Evolutionary conservation across 169 alveolate genomes (phyloP).

Genomic region (Plasmodium billcollinsi): DNA sequence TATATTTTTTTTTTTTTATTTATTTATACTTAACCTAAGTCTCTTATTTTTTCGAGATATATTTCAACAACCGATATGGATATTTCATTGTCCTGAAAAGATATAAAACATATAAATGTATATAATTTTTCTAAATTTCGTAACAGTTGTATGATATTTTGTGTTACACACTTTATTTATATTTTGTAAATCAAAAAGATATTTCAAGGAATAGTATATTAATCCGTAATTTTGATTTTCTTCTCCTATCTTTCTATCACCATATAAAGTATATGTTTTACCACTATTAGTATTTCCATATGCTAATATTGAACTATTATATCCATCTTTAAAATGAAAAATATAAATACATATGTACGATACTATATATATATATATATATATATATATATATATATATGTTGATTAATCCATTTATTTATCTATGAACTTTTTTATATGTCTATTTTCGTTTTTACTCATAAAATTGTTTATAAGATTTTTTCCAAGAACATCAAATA

Average conservation of each 20-base stretch:
- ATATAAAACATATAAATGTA: background rate
- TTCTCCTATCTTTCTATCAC: constrained; percentile 20
- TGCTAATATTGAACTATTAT: constrained; percentile 71
- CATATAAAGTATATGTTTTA: constrained; percentile 67
- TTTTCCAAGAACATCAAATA: constrained; percentile 49
- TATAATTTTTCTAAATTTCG: background rate
- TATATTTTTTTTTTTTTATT: constrained; percentile 5
- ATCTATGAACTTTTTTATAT: background rate
- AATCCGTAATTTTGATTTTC: constrained; percentile 20
- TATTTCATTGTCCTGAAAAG: constrained; percentile 44
- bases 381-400: constrained; percentile 3
- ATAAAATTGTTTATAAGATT: constrained; percentile 50
- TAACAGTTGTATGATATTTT: background rate
- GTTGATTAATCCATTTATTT: background rate
- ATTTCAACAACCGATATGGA: constrained; percentile 52
- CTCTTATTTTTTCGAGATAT: constrained; percentile 68
- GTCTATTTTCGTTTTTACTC: constrained; percentile 8
- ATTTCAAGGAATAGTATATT: constrained; percentile 32
- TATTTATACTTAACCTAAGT: constrained; percentile 19
- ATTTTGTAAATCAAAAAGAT: constrained; percentile 44
- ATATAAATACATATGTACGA: background rate
- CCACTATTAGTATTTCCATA: constrained; percentile 76
- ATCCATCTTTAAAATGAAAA: constrained; percentile 40
- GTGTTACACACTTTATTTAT: constrained; percentile 28
- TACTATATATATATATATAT: background rate